These are phyloP conservation scores for Herpetomonas tarakana DNA, from an alignment of 208 protist species.

Conservation along the genomic window DNA sequence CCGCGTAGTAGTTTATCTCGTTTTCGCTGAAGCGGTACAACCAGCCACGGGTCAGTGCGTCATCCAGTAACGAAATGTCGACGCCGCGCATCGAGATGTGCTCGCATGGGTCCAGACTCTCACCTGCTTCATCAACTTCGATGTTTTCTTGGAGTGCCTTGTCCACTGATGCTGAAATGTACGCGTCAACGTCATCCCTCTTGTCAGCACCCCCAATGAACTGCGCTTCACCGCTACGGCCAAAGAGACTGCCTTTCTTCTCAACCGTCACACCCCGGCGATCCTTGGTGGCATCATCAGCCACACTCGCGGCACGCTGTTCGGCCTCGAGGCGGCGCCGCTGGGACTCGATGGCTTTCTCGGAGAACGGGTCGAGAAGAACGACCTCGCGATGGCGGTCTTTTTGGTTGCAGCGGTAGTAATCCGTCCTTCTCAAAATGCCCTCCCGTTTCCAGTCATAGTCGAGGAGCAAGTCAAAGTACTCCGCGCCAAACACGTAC, in stretches of 20 bases:
- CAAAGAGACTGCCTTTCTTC: slow-evolving; percentile 15
- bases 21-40: slow-evolving; percentile 64
- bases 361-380: slow-evolving; percentile 78
- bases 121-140: slow-evolving; percentile 20
- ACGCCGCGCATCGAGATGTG: slow-evolving; percentile 76
- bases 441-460: slow-evolving; percentile 69
- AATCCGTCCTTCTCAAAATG: slow-evolving; percentile 21
- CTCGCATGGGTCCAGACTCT: slow-evolving; percentile 52
- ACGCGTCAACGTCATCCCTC: slow-evolving; percentile 8
- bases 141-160: slow-evolving; percentile 19
- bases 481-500: slow-evolving; percentile 84
- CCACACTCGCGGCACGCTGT: slow-evolving; percentile 30
- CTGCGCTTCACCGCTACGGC: slow-evolving; percentile 72
- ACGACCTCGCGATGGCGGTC: slow-evolving; percentile 63
- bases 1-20: slow-evolving; percentile 67
- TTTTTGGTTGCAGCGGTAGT: slow-evolving; percentile 57
- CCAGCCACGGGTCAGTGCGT: slow-evolving; percentile 70
- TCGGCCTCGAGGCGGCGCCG: slow-evolving; percentile 32
- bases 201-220: slow-evolving; percentile 31
- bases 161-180: slow-evolving; percentile 6
- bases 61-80: slow-evolving; percentile 84
- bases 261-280: neutral
- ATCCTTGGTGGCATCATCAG: slow-evolving; percentile 18
- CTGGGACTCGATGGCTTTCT: slow-evolving; percentile 46
- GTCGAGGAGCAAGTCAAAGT: slow-evolving; percentile 82